Base-by-base conservation (phyloP, 2,329 filamentous ascomycete species). In the Nigrospora oryzae region DNA sequence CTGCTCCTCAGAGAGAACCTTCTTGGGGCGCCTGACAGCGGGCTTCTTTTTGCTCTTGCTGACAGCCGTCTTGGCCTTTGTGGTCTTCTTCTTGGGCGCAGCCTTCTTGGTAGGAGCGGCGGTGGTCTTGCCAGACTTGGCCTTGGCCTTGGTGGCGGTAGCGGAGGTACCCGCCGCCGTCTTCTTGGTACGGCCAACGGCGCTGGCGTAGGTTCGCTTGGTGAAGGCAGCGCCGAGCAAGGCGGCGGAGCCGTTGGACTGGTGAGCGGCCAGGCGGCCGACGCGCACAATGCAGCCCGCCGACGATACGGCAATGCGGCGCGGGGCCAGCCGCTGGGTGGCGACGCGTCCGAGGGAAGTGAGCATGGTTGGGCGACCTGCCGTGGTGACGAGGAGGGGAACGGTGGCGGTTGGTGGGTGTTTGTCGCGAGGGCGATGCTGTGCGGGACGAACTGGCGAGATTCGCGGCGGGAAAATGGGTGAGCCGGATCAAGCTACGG, bases 291-390 rank as follows among this genome's bases (percentile, higher is more conserved):
- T 47, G 33, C 49, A 46, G 14, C 40, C 35, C 40, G 46, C 49
- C 50, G 55, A 53, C 45, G 55, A 50, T 45, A 48, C 42, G 32
- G 46, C 36, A 45, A 39, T 16, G 34, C 11, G 40, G 38, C 31
- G 47, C 43, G 54, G 51, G 45, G 50, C 50, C 47, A 60, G 36
- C 14, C 66, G 67, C 56, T 60, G 61, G 48, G 61, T 57, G 44
- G 64, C 63, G 43, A 59, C 62, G 50, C 67, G 63, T 50, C 63
- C 63, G 50, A 71, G 56, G 30, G 63, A 59, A 42, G 63, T 65
- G 49, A 73, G 56, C 70, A 74, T 74, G 46, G 47, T 53, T 28
- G 23, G 23, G 23, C 23, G 23, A 10, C 23, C 23, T 28, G 23
- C 5, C 10, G 23, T 28, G 2, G 23, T 28, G 23, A 7, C 23